phyloP scores from a whole-genome alignment of 31 red algal species.

The Asparagopsis taxiformis region DNA sequence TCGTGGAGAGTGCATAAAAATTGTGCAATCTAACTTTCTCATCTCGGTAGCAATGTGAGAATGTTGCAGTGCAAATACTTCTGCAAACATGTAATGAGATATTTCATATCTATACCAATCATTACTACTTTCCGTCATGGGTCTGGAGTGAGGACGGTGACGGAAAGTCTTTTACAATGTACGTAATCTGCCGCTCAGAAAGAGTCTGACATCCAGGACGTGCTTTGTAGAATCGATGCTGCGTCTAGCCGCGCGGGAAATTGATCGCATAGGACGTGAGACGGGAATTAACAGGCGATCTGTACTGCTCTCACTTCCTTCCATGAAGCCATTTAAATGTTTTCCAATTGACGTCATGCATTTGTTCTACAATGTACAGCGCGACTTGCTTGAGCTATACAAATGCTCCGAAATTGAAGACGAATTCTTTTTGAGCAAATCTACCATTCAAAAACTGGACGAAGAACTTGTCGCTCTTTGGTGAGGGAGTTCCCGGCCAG shows the following conservation, averaged over 20 bases:
- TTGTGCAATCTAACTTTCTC: too few relatives aligned
- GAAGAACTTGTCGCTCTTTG: neutral
- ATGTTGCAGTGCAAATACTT: too few relatives aligned
- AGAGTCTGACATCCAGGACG: too few relatives aligned
- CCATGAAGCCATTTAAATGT: neutral
- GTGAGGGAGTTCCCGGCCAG: neutral
- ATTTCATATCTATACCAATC: too few relatives aligned
- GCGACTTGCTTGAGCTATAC: neutral
- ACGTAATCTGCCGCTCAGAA: too few relatives aligned
- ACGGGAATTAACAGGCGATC: neutral
- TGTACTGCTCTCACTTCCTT: constrained; percentile 1
- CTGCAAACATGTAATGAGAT: too few relatives aligned
- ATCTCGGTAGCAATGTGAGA: too few relatives aligned
- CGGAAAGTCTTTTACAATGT: neutral
- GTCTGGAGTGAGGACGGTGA: neutral
- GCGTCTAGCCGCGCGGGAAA: too few relatives aligned
- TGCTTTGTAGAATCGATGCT: too few relatives aligned
- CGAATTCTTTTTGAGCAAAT: neutral
- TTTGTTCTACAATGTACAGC: neutral
- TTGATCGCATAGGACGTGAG: neutral
- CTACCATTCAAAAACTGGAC: neutral
- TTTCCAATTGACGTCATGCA: constrained; percentile 2
- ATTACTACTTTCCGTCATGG: neutral
- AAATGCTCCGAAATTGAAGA: neutral
- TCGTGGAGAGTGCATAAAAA: too few relatives aligned